Percentiles rank a stretch among this genome's conserved stretches.
Conservation (phyloP, 805 yeast species). For the Sungouiozyma ichnusensis region DNA sequence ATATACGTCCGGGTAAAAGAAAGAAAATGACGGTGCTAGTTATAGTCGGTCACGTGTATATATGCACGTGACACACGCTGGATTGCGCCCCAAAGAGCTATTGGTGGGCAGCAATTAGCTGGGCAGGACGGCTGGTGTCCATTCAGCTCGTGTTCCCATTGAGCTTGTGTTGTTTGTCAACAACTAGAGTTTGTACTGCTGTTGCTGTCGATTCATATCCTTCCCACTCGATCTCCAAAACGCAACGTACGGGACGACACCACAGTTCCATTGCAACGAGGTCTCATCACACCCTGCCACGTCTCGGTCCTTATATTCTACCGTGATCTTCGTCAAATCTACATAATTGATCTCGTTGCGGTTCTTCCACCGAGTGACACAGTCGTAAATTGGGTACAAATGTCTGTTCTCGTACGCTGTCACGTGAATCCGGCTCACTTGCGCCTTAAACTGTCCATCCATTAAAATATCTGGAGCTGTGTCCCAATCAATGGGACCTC, state of each 20-base stretch:
- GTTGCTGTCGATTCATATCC: neutral
- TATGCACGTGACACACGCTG: too few species aligned
- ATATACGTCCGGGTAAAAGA: too few species aligned
- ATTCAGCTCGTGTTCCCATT: too few species aligned
- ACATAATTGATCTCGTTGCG: neutral
- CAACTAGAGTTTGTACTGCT: too few species aligned
- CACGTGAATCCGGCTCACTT: conserved; percentile 45
- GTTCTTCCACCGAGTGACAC: conserved; percentile 4
- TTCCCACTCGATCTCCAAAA: neutral
- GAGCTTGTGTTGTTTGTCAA: too few species aligned
- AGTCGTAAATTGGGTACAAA: conserved; percentile 7
- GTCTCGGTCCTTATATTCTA: conserved; percentile 3
- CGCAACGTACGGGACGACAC: conserved; percentile 7
- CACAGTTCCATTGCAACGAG: conserved; percentile 13
- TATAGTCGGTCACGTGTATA: too few species aligned
- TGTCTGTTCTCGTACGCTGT: conserved; percentile 43
- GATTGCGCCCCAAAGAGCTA: too few species aligned
- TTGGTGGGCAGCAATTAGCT: too few species aligned
- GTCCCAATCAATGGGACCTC: conserved; percentile 80
- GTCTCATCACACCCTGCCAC: conserved; percentile 5
- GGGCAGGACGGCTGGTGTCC: too few species aligned
- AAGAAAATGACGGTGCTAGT: too few species aligned
- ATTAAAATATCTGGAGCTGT: conserved; percentile 53
- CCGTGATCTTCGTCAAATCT: conserved; percentile 5
- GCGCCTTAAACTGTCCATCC: conserved; percentile 67